Percentiles rank a stretch among this genome's conserved stretches.
Conservation (phyloP, 2,329 filamentous ascomycete genomes). For the Colletotrichum magnum region DNA sequence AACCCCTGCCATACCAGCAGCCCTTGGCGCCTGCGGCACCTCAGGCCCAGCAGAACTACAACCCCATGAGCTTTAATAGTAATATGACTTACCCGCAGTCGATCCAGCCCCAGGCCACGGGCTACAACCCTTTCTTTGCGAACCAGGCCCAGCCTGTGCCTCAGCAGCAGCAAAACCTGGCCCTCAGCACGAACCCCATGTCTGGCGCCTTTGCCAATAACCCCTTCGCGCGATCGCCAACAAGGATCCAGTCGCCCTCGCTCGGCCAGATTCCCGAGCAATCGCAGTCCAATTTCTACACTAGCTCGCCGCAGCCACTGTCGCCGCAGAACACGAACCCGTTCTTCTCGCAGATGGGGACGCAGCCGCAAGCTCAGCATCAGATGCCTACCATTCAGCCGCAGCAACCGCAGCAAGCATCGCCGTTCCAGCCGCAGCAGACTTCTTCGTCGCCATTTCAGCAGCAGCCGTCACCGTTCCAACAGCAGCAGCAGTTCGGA, state of each 20-base stretch:
- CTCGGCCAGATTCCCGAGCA: conserved; percentile 69
- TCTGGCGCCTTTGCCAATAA: conserved; percentile 58
- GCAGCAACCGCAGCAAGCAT: conserved; percentile 41
- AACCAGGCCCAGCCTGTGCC: conserved; percentile 48
- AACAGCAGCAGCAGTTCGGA: conserved; percentile 44
- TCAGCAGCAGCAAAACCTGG: conserved; percentile 52
- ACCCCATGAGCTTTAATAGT: conserved; percentile 56
- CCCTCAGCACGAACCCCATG: conserved; percentile 56
- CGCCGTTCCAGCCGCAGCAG: conserved; percentile 42
- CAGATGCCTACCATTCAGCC: conserved; percentile 35
- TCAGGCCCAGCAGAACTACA: conserved; percentile 57
- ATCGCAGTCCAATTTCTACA: conserved; percentile 59
- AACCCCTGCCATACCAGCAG: conserved; percentile 59
- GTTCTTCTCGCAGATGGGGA: conserved; percentile 46
- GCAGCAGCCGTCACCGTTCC: conserved; percentile 45
- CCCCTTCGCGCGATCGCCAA: conserved; percentile 65
- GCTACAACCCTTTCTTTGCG: conserved; percentile 68
- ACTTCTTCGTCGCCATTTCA: background rate
- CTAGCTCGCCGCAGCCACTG: conserved; percentile 46
- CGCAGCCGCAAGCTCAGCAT: conserved; percentile 30
- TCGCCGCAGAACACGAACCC: conserved; percentile 46
- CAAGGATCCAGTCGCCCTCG: conserved; percentile 63
- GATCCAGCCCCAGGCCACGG: conserved; percentile 55
- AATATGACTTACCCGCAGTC: conserved; percentile 56
- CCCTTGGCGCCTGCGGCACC: conserved; percentile 59